phyloP scores from a whole-genome alignment of 139 green algal species.

The Yamagishiella unicocca region DNA sequence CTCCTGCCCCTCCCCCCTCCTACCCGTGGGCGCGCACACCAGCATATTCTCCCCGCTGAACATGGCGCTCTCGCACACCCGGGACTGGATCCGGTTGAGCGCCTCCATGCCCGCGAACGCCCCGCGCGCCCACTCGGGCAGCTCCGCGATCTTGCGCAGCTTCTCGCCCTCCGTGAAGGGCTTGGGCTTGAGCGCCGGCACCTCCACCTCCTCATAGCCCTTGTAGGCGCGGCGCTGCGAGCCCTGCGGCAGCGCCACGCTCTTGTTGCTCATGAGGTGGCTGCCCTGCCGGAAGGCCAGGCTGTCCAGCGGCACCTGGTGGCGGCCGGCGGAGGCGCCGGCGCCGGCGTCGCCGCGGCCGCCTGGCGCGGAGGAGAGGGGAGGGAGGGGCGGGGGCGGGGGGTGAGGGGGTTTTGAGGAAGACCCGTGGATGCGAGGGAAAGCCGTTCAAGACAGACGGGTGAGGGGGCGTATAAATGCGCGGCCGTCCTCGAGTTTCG shows the following conservation, averaged over 20 bases:
- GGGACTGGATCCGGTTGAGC: constrained; percentile 95
- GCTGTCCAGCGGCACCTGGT: constrained; percentile 90
- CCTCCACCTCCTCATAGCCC: constrained; percentile 98
- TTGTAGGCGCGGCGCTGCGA: constrained; percentile 70
- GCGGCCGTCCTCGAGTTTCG: too few species aligned
- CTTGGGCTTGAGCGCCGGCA: constrained; percentile 95
- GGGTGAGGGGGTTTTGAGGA: background rate
- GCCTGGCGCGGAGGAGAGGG: constrained; percentile 24
- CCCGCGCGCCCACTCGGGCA: constrained; percentile 93
- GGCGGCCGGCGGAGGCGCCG: constrained; percentile 66
- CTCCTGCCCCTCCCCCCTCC: background rate
- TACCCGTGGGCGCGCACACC: constrained; percentile 72
- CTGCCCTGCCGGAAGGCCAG: constrained; percentile 84
- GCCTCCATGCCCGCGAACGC: constrained; percentile 91
- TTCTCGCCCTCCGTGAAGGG: constrained; percentile 84
- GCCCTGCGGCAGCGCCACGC: constrained; percentile 80
- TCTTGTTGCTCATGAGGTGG: constrained; percentile 95
- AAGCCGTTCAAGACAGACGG: too few species aligned
- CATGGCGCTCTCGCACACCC: constrained; percentile 90
- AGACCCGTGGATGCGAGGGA: background rate
- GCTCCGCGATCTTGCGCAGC: constrained; percentile 79
- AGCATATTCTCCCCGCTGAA: constrained; percentile 96
- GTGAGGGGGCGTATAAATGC: too few species aligned
- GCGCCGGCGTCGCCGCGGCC: constrained; percentile 39
- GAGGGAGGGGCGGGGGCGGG: background rate